Evolutionary conservation across 331 rosid genomes (phyloP).

Genomic region (Spiraea crenata): DNA sequence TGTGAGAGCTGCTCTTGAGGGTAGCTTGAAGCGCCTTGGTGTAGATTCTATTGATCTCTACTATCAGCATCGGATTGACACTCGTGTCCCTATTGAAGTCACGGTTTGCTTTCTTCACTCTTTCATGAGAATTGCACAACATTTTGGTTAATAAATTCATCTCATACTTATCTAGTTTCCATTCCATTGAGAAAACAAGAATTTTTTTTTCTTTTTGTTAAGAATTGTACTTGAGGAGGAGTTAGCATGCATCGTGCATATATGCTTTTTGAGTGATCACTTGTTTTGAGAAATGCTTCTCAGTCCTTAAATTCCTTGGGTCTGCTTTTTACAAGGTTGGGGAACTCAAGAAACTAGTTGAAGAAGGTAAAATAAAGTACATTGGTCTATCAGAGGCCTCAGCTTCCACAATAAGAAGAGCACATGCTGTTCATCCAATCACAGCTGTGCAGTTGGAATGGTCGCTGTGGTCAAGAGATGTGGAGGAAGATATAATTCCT

Average conservation of each 20-base stretch:
- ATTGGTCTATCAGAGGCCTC: constrained; percentile 38
- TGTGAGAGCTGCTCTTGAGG: constrained; percentile 62
- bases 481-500: constrained; percentile 30
- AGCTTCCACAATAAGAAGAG: constrained; percentile 36
- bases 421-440: constrained; percentile 35
- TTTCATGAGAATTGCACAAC: too few relatives aligned
- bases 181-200: too few relatives aligned
- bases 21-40: constrained; percentile 43
- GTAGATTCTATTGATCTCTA: constrained; percentile 9
- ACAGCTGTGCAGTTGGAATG: constrained; percentile 37
- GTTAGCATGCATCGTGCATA: not conserved
- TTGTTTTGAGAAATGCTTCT: not conserved
- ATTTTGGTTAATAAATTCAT: too few relatives aligned
- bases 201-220: too few relatives aligned
- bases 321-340: constrained; percentile 18
- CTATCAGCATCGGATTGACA: constrained; percentile 5
- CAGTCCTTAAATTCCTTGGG: not conserved
- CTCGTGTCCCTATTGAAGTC: constrained; percentile 60
- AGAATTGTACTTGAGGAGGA: not conserved
- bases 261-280: not conserved
- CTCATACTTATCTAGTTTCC: too few relatives aligned
- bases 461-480: constrained; percentile 39
- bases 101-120: constrained; percentile 1
- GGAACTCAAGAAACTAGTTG: constrained; percentile 35
- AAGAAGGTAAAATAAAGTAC: constrained; percentile 35